Evolutionary conservation across 305 asterid species (phyloP), one percentile per base, ranked within the genome.

Genomic region (Rubia tinctorum): DNA sequence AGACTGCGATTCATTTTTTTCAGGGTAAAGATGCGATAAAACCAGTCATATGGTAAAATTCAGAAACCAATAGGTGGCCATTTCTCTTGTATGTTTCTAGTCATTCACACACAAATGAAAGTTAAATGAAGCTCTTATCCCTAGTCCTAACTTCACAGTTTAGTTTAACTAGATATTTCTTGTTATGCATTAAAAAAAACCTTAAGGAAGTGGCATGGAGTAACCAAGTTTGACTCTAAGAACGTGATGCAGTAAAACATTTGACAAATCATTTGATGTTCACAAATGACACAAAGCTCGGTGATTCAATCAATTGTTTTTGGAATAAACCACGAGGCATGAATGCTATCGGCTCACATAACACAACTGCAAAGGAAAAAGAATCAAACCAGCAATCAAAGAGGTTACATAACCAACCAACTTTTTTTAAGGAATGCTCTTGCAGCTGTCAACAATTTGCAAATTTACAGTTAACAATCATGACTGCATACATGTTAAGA

Each of bases 161-260:
- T 30, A 66, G 6, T 66, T 39, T 39, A 15, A 6, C 43, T 18
- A 15, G 13, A 40, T 42, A 40, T 42, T 66, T 66, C 70, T 40
- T 20, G 34, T 40, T 20, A 66, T 20, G 63, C 30, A 58, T 7
- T 7, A 58, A 58, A 10, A 2, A 58, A 22, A 20, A 27, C 8
- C 8, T 30, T 8, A 14, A 27, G 20, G 8, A 66, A 8, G 30
- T 20, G 25, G 11, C 49, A 18, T 37, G 3, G 43, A 42, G 69
- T 65, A 39, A 65, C 49, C 69, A 65, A n/a, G 69, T 39, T 37
- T 37, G 51, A 18, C 30, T 37, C 27, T 63, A 65, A 65, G 69
- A 39, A 18, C n/a, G 39, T 7, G 27, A 65, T 15, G 49, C 49
- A 39, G 51, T 11, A 65, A 23, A 20, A 39, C 2, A 42, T 20